phyloP scores from a whole-genome alignment of 805 yeast genomes.

The Groenewaldozyma salmanticensis region DNA sequence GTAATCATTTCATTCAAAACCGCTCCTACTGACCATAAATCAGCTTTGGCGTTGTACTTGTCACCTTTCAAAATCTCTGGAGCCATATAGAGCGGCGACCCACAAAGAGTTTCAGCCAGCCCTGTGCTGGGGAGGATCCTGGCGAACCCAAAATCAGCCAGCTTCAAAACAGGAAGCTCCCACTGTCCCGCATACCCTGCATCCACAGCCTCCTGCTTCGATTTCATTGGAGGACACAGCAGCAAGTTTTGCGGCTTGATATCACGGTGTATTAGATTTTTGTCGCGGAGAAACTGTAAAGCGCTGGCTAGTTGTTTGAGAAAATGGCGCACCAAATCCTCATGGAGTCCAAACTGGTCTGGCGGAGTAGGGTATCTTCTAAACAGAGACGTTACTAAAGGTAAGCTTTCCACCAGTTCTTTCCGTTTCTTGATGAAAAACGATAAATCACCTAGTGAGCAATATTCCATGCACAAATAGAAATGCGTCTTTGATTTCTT shows the following conservation, averaged over 20 bases:
- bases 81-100: conserved; percentile 97
- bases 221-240: conserved; percentile 70
- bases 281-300: conserved; percentile 66
- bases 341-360: conserved; percentile 61
- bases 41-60: conserved; percentile 95
- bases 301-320: conserved; percentile 82
- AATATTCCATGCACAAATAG: conserved; percentile 91
- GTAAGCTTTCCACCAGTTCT: conserved; percentile 64
- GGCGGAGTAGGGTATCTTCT: conserved; percentile 76
- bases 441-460: conserved; percentile 89
- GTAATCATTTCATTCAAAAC: conserved; percentile 91
- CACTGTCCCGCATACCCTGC: conserved; percentile 64
- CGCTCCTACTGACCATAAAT: conserved; percentile 96
- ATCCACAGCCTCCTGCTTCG: conserved; percentile 48
- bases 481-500: conserved; percentile 66
- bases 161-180: conserved; percentile 82
- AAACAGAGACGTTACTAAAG: conserved; percentile 65
- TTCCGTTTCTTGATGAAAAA: conserved; percentile 71
- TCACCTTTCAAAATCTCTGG: conserved; percentile 93
- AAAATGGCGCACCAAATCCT: conserved; percentile 70
- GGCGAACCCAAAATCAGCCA: conserved; percentile 98
- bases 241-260: conserved; percentile 85
- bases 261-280: conserved; percentile 87
- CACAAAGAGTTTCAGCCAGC: conserved; percentile 94
- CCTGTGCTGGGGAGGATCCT: conserved; percentile 87